A percentile compares a stretch with the other conserved stretches of the same genome.
Evolutionary conservation across 2,329 filamentous ascomycete species (phyloP).

Genomic region (Metarhizium anisopliae): DNA sequence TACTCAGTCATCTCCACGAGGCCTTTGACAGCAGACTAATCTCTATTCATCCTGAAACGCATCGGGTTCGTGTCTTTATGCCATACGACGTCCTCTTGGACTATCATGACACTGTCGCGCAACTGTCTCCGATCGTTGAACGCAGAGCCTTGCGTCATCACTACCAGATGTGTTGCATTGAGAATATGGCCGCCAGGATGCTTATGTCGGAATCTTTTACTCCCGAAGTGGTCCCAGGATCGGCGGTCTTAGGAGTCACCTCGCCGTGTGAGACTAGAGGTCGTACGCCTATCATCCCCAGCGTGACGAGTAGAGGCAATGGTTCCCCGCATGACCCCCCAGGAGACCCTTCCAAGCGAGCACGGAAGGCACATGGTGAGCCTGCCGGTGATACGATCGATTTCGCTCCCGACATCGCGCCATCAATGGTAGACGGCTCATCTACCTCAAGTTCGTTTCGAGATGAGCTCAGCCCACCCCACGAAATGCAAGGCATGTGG

Average conservation of each 20-base stretch:
- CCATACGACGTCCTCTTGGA: background rate
- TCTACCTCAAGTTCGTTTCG: background rate
- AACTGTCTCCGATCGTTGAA: conserved; percentile 4
- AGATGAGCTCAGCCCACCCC: background rate
- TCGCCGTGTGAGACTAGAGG: background rate
- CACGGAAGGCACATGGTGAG: background rate
- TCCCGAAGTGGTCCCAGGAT: background rate
- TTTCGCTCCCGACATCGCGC: background rate
- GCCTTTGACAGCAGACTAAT: background rate
- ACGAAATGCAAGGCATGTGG: background rate
- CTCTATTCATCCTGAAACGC: background rate
- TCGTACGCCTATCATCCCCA: background rate
- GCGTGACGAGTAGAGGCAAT: background rate
- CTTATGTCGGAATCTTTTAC: background rate
- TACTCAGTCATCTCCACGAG: background rate
- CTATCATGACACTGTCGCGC: background rate
- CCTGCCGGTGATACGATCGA: background rate
- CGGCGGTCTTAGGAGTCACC: background rate
- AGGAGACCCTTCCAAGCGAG: background rate
- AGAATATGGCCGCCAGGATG: conserved; percentile 10
- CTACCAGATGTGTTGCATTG: conserved; percentile 16
- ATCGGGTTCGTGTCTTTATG: background rate
- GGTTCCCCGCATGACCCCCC: background rate
- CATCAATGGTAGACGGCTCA: background rate
- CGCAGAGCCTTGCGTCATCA: conserved; percentile 9